phyloP scores from a whole-genome alignment of 2,329 filamentous ascomycete genomes.

The Neoscytalidium dimidiatum region DNA sequence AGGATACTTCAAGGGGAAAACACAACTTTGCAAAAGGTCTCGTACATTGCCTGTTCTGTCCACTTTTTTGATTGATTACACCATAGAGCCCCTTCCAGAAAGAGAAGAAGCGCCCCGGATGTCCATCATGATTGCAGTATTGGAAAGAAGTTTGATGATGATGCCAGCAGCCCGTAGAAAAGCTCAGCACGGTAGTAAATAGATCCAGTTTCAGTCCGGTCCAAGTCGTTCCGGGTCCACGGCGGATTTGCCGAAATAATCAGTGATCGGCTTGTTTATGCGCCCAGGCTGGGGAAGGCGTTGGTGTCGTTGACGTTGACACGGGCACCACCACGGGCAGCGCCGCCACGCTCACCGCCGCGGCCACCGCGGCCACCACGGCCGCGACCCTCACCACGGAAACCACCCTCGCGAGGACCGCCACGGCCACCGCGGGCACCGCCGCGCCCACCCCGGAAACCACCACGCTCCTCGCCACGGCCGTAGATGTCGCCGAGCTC shows the following conservation, averaged over 20 bases:
- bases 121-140: constrained; percentile 12
- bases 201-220: constrained; percentile 14
- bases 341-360: constrained; percentile 40
- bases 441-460: constrained; percentile 28
- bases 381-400: constrained; percentile 56
- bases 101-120: constrained; percentile 5
- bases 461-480: constrained; percentile 55
- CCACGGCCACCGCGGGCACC: constrained; percentile 32
- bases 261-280: constrained; percentile 30
- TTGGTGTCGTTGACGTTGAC: constrained; percentile 53
- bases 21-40: constrained; percentile 12
- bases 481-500: constrained; percentile 77
- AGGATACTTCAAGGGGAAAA: not conserved
- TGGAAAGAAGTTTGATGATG: constrained; percentile 1
- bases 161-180: constrained; percentile 2
- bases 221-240: not conserved
- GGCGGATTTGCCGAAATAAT: constrained; percentile 1
- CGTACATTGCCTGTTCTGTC: constrained; percentile 17
- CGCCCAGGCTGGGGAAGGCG: constrained; percentile 57
- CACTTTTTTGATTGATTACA: constrained; percentile 18
- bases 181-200: constrained; percentile 6
- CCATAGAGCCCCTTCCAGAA: not conserved
- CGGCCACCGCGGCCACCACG: constrained; percentile 48
- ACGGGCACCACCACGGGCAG: constrained; percentile 51
- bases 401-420: constrained; percentile 55